These are phyloP conservation scores for Linnemannia hyalina DNA, from an alignment of 192 early-diverging fungal genomes.

Conservation along the genomic window DNA sequence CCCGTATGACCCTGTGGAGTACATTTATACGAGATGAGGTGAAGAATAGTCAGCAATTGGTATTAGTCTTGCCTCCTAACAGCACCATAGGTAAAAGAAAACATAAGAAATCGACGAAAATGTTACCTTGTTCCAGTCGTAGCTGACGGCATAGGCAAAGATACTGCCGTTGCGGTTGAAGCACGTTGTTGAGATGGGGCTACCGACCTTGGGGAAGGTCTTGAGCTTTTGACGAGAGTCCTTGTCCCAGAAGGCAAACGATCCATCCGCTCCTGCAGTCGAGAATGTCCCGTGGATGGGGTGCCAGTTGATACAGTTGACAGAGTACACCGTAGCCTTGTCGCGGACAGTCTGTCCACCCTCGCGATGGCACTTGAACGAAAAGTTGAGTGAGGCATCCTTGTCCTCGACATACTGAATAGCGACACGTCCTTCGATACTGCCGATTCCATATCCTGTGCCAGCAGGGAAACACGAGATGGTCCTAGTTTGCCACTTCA, in stretches of 20 bases:
- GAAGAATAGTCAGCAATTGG: slow-evolving; percentile 42
- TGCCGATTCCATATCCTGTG: slow-evolving; percentile 90
- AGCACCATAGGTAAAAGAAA: background rate
- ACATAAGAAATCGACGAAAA: background rate
- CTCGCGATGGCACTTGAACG: slow-evolving; percentile 96
- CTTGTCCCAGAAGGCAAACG: slow-evolving; percentile 96
- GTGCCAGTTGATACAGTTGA: slow-evolving; percentile 84
- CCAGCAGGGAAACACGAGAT: slow-evolving; percentile 85
- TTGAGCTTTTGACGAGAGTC: slow-evolving; percentile 90
- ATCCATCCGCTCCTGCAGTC: slow-evolving; percentile 89
- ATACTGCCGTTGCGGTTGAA: slow-evolving; percentile 87
- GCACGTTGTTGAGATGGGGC: slow-evolving; percentile 77
- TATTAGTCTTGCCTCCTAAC: background rate
- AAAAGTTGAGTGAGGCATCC: slow-evolving; percentile 79
- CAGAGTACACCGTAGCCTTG: slow-evolving; percentile 71
- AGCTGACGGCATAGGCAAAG: slow-evolving; percentile 92
- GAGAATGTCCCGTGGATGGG: slow-evolving; percentile 90
- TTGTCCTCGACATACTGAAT: slow-evolving; percentile 95
- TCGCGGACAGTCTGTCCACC: slow-evolving; percentile 52
- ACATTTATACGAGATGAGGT: background rate
- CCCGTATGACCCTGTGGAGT: slow-evolving; percentile 43
- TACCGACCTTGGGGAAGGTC: slow-evolving; percentile 71
- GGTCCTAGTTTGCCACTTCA: slow-evolving; percentile 89
- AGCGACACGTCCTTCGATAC: slow-evolving; percentile 94
- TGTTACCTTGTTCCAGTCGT: slow-evolving; percentile 85